Base-by-base conservation (phyloP, 768 basidiomycete genomes). In the Fomitopsis serialis region DNA sequence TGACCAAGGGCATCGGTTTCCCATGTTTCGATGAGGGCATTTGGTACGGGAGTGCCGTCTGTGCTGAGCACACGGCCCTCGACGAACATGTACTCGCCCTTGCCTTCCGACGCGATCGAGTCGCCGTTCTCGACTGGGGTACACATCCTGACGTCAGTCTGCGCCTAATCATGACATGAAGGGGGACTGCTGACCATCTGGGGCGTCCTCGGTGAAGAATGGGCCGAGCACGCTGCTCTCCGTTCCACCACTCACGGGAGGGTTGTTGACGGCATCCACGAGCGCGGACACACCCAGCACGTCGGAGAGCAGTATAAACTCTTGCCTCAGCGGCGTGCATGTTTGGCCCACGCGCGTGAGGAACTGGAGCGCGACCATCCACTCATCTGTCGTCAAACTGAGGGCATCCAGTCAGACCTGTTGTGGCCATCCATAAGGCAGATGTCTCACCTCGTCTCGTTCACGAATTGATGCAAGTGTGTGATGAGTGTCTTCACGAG, bases 281-380 rank as follows among this genome's bases (percentile, higher is more conserved):
- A 94, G 76, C 0, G 85, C 75, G 0, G 89, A 92, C 2, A 89
- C 79, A 5, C 92, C 92, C 0, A 93, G 72, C 0, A 80, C 76
- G 62, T 93, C 92, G 1, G 89, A 91, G n/a, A 94, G 76, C 7
- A 94, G 79, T 61, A 94, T 91, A 66, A 88, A 88, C 64, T 94
- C 91, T 74, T 70, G 70, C 17, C 63, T 66, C 48, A 89, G 66
- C 32, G 82, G 78, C 0, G 85, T 82, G 66, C 83, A 90, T 55
- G 70, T 89, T 67, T 94, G 74, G 7, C 92, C 92, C 0, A 78
- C 79, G 8, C 74, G 72, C 0, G 91, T 94, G 54, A 94, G 70
- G 69, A 94, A 94, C 53, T 87, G 66, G 60, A 94, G 84, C 1
- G 88, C 74, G 17, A 76, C 67, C 85, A 85, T 85, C 92, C 92